Conservation (phyloP, 169 alveolate genomes). For the Eimeria praecox region DNA sequence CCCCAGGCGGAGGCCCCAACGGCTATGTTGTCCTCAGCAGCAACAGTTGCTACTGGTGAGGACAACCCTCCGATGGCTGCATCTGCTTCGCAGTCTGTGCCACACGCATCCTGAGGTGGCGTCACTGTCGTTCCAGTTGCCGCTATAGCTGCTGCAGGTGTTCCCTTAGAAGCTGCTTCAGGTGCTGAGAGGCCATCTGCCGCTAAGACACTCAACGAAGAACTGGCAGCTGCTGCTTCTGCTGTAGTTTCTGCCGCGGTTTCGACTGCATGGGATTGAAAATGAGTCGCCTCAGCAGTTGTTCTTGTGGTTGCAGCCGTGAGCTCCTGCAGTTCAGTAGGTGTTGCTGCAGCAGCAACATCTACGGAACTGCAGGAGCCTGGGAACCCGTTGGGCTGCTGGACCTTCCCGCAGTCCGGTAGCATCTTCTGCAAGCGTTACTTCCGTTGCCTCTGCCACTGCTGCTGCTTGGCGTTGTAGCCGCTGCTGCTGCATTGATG, state of each 20-base stretch:
- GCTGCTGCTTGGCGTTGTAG: slow-evolving; percentile 35
- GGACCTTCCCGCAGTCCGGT: not conserved
- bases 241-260: not conserved
- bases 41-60: slow-evolving; percentile 2
- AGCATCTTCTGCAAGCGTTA: slow-evolving; percentile 25
- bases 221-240: not conserved
- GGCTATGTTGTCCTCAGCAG: not conserved
- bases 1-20: not conserved
- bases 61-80: not conserved
- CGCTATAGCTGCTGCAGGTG: slow-evolving; percentile 8
- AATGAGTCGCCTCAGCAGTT: not conserved
- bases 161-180: not conserved
- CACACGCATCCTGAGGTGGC: not conserved
- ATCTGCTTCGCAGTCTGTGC: not conserved
- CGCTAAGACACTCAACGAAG: not conserved
- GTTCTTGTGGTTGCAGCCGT: slow-evolving; percentile 5
- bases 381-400: not conserved
- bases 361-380: not conserved
- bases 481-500: slow-evolving; percentile 39
- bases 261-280: not conserved
- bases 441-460: not conserved
- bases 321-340: too few species aligned
- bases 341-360: slow-evolving; percentile 20
- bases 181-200: slow-evolving; percentile 9
- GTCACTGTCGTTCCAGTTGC: not conserved